These are phyloP conservation scores for Streptanthus diversifolius DNA, from an alignment of 345 rosid species.

Conservation along the genomic window DNA sequence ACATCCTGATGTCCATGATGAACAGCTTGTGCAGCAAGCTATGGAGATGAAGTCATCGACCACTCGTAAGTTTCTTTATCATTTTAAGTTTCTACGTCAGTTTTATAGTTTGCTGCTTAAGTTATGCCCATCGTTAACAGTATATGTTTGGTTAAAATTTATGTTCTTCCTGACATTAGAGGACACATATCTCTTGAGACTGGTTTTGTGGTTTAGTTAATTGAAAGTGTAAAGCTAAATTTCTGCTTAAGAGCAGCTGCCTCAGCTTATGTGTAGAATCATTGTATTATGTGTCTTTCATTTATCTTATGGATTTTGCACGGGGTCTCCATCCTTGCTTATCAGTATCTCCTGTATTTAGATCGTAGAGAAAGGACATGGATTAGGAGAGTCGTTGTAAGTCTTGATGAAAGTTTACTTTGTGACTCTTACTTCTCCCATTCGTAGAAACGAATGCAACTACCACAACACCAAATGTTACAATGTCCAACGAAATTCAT, in stretches of 20 bases:
- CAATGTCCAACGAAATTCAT: conserved; percentile 37
- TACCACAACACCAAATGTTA: conserved; percentile 42
- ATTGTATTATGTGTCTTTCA: conserved; percentile 1
- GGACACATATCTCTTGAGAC: background rate
- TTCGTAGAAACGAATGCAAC: conserved; percentile 51
- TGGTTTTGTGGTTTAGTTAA: conserved; percentile 8
- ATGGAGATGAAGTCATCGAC: conserved; percentile 42
- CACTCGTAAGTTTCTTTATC: conserved; percentile 52
- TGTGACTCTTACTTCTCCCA: conserved; percentile 26
- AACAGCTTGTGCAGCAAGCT: conserved; percentile 60
- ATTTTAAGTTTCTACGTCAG: background rate
- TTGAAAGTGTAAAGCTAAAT: background rate
- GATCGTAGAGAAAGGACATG: background rate
- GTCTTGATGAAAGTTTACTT: conserved; percentile 20
- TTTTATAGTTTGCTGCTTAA: conserved; percentile 16
- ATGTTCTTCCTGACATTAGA: background rate
- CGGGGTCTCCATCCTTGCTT: conserved; percentile 7
- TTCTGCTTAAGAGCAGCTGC: conserved; percentile 13
- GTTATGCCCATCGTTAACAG: background rate
- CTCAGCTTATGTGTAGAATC: conserved; percentile 5
- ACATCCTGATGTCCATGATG: conserved; percentile 88
- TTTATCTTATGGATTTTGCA: conserved; percentile 1
- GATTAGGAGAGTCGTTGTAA: conserved; percentile 4
- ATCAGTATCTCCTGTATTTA: background rate
- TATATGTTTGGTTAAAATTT: conserved; percentile 2